These are phyloP conservation scores for Oemleria cerasiformis DNA, from an alignment of 306 rosid species.

Conservation along the genomic window DNA sequence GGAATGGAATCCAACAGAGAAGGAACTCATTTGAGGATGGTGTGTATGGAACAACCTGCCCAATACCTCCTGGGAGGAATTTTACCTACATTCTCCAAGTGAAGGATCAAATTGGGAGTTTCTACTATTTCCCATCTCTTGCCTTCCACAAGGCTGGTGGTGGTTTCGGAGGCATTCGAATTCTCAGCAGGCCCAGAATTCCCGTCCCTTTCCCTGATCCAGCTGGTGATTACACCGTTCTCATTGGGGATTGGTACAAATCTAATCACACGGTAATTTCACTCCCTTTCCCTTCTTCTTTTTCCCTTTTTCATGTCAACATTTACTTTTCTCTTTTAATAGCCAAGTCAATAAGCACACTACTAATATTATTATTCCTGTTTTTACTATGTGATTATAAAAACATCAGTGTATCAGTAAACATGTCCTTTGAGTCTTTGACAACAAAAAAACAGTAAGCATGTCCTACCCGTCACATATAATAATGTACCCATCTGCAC, in stretches of 20 bases:
- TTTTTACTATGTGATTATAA: too few relatives aligned
- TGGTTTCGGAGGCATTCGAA: conserved; percentile 93
- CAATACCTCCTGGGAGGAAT: conserved; percentile 87
- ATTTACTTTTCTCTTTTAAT: background rate
- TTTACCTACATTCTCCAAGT: conserved; percentile 93
- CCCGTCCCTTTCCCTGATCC: conserved; percentile 97
- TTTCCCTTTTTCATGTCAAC: background rate
- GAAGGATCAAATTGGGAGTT: conserved; percentile 96
- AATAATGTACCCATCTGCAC: background rate
- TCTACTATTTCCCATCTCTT: conserved; percentile 88
- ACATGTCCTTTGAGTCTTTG: too few relatives aligned
- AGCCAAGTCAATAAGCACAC: background rate
- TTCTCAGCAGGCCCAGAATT: conserved; percentile 87
- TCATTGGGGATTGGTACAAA: conserved; percentile 93
- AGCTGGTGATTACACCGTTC: conserved; percentile 74
- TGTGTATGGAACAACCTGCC: conserved; percentile 86
- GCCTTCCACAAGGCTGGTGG: conserved; percentile 97
- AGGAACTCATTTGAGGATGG: conserved; percentile 92
- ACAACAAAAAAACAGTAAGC: too few relatives aligned
- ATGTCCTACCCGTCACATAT: too few relatives aligned
- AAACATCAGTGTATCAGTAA: too few relatives aligned
- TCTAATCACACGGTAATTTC: conserved; percentile 75
- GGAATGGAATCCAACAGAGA: conserved; percentile 91
- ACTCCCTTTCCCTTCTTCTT: background rate
- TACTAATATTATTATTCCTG: too few relatives aligned